These are phyloP conservation scores for Claviceps pusilla DNA, from an alignment of 2,329 filamentous ascomycete genomes.

Conservation along the genomic window DNA sequence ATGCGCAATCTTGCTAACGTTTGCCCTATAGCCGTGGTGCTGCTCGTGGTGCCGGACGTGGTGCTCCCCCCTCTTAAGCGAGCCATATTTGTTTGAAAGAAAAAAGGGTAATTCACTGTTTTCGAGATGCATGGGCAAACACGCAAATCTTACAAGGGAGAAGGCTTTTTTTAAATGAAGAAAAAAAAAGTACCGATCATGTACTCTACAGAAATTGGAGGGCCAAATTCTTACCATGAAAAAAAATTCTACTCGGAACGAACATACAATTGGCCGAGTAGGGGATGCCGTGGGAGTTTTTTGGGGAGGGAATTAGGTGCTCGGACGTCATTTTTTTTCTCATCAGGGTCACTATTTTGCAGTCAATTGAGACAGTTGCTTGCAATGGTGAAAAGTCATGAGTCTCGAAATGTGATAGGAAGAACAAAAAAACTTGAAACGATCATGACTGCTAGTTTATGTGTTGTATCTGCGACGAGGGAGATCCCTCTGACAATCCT, in stretches of 20 bases:
- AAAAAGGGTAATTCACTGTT: conserved; percentile 21
- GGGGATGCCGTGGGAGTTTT: conserved; percentile 30
- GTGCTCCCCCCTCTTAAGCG: conserved; percentile 51
- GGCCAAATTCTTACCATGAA: conserved; percentile 23
- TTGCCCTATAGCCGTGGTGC: conserved; percentile 54
- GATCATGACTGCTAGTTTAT: background rate
- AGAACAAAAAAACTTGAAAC: background rate
- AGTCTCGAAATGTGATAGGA: background rate
- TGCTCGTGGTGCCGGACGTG: conserved; percentile 66
- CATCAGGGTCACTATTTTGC: conserved; percentile 28
- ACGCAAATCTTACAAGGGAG: background rate
- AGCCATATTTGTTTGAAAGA: conserved; percentile 21
- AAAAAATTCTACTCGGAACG: conserved; percentile 10
- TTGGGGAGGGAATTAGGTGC: conserved; percentile 25
- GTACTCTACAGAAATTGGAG: conserved; percentile 29
- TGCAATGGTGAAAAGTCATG: conserved; percentile 4
- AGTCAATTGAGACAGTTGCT: conserved; percentile 20
- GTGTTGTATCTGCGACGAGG: background rate
- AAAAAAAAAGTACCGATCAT: conserved; percentile 23
- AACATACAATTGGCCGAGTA: conserved; percentile 17
- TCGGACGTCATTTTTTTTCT: conserved; percentile 33
- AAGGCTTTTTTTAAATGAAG: background rate
- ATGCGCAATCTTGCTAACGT: background rate
- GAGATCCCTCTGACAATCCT: too few relatives aligned
- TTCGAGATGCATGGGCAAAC: conserved; percentile 27